Evolutionary conservation across 495 filamentous ascomycete species (phyloP).

Genomic region (Podospora pseudocomata): DNA sequence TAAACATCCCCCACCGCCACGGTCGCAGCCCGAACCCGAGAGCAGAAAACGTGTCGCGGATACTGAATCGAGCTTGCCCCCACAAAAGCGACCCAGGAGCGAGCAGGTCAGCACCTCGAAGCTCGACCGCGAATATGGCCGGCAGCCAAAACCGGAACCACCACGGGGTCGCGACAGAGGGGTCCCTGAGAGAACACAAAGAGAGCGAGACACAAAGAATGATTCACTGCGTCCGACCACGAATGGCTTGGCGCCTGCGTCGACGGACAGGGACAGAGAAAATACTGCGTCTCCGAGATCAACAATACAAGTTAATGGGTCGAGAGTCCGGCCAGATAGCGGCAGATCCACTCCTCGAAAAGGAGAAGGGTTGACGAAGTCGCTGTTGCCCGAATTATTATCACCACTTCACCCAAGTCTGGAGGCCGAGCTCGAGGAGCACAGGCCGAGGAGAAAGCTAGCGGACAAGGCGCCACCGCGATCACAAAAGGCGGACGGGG

Average conservation of each 20-base stretch:
- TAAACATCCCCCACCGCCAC: constrained; percentile 18
- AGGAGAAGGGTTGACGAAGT: constrained; percentile 16
- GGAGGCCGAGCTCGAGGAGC: constrained; percentile 29
- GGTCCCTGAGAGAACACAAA: constrained; percentile 28
- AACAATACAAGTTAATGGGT: constrained; percentile 45
- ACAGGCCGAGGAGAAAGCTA: constrained; percentile 28
- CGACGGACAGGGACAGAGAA: constrained; percentile 29
- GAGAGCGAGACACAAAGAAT: constrained; percentile 18
- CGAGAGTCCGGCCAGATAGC: constrained; percentile 30
- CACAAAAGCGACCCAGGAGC: constrained; percentile 38
- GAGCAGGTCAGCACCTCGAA: constrained; percentile 30
- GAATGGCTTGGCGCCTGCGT: constrained; percentile 35
- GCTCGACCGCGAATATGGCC: constrained; percentile 20
- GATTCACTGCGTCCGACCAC: constrained; percentile 26
- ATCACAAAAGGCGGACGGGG: constrained; percentile 18
- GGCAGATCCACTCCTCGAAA: constrained; percentile 37
- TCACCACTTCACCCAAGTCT: constrained; percentile 43
- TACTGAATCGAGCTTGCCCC: constrained; percentile 32
- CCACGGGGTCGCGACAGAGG: constrained; percentile 21
- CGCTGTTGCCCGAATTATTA: constrained; percentile 37
- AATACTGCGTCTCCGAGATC: constrained; percentile 39
- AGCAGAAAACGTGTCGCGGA: constrained; percentile 40
- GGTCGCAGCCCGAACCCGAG: constrained; percentile 30
- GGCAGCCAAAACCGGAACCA: constrained; percentile 26
- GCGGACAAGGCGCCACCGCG: constrained; percentile 35